These are phyloP conservation scores for Amyloporia xantha DNA, from an alignment of 768 basidiomycete species.

Conservation along the genomic window DNA sequence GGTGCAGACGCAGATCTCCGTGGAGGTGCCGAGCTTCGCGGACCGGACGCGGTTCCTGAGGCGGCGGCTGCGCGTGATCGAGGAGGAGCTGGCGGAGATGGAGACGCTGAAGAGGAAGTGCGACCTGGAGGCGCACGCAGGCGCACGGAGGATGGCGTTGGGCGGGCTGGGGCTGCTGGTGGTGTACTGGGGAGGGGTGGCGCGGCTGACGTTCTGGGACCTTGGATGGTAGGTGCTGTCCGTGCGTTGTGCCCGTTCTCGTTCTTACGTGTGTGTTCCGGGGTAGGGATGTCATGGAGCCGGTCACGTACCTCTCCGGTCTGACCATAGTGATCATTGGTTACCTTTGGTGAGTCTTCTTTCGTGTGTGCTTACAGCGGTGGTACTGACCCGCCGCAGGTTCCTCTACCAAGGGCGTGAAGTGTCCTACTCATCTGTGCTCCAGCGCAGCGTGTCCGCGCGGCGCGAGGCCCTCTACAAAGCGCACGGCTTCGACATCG, in stretches of 20 bases:
- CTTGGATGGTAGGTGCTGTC: conserved; percentile 35
- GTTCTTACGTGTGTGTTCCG: not conserved
- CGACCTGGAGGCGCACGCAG: conserved; percentile 49
- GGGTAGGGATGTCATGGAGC: conserved; percentile 60
- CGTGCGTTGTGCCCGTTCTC: not conserved
- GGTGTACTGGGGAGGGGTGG: conserved; percentile 58
- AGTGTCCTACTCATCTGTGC: conserved; percentile 58
- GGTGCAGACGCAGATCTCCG: conserved; percentile 29
- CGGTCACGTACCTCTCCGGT: conserved; percentile 60
- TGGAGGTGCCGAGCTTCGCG: conserved; percentile 57
- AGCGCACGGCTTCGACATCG: conserved; percentile 52
- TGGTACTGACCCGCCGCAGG: conserved; percentile 24
- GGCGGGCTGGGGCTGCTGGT: conserved; percentile 54
- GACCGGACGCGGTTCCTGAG: conserved; percentile 56
- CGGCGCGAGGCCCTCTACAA: conserved; percentile 51
- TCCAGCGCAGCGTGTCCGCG: conserved; percentile 51
- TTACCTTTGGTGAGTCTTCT: conserved; percentile 44
- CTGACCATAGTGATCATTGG: conserved; percentile 55
- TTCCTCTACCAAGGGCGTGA: conserved; percentile 57
- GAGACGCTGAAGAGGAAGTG: conserved; percentile 48
- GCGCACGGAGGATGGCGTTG: conserved; percentile 50
- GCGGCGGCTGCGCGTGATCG: conserved; percentile 36
- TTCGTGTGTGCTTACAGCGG: not conserved
- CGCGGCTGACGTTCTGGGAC: conserved; percentile 61
- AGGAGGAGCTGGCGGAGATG: conserved; percentile 40